Evolutionary conservation across 2,329 filamentous ascomycete genomes (phyloP), one percentile per base, ranked within the genome.

Genomic region (Neonectria magnoliae): DNA sequence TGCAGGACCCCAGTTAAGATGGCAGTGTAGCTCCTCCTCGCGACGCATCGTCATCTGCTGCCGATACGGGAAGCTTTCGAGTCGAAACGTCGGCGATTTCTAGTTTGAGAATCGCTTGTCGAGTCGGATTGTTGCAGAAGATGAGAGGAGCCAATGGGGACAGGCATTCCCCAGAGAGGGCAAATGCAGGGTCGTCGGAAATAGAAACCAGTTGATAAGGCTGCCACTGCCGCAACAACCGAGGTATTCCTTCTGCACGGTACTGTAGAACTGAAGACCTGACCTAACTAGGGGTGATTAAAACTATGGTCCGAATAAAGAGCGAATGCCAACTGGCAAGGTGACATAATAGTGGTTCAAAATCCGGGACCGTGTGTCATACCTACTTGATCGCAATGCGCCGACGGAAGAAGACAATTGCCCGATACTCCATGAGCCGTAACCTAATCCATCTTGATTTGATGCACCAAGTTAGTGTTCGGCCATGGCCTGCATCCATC

Each of bases 171-270:
- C 58, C 51, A 54, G 61, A 22, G 29, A 33, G 42, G 20, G 47
- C 42, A 41, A 41, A 56, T 60, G 52, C 65, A 60, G 38, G 55
- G 29, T 57, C 55, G 29, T 59, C 47, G 18, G 38, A 61, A 62
- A 56, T 60, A 62, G 54, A 59, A 62, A 45, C 53, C 58, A 44
- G 36, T 57, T 27, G 41, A 60, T 41, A 65, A 62, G 58, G 55
- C 66, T 61, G 60, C 38, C 42, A 56, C 59, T 65, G 47, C 58
- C 51, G 59, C 56, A 50, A 44, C 57, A 60, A 54, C 56, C 57
- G 47, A 55, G 42, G 55, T 27, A 25, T 42, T 44, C 33, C 36
- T 52, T 8, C 14, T 38, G 6, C 14, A 14, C 14, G 16, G 33
- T 36, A 36, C 25, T 25, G 13, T 36, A 38, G 20, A 53, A 56